Evolutionary conservation across 1,139 yeast genomes (phyloP).

Genomic region (Groenewaldozyma sp.): DNA sequence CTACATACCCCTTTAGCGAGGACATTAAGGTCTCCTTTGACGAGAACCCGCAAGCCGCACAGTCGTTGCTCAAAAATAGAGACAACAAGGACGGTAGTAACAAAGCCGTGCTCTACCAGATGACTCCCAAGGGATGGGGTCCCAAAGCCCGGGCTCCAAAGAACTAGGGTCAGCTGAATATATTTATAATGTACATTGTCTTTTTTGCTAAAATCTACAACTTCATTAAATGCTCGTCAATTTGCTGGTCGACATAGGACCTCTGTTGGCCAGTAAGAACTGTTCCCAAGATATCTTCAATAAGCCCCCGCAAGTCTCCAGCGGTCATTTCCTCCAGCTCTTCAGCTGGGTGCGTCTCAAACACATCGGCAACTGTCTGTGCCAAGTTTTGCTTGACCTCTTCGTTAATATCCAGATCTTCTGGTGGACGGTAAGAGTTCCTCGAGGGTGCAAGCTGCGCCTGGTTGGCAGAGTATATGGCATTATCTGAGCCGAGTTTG

Average conservation of each 20-base stretch:
- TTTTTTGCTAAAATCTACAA: no score
- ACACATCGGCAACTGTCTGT: not conserved
- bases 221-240: not conserved
- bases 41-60: constrained; percentile 38
- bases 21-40: constrained; percentile 35
- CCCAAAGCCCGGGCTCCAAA: constrained; percentile 49
- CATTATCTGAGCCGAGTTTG: constrained; percentile 2
- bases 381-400: not conserved
- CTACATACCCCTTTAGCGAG: constrained; percentile 30
- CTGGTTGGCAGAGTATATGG: not conserved
- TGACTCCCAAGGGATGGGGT: constrained; percentile 96
- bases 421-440: constrained; percentile 2
- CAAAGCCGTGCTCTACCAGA: constrained; percentile 79
- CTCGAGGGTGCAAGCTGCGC: not conserved
- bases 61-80: not conserved
- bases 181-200: not conserved
- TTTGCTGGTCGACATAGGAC: constrained; percentile 3
- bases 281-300: constrained; percentile 5
- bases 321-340: not conserved
- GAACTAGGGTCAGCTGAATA: not conserved
- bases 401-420: not conserved
- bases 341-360: not conserved
- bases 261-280: constrained; percentile 3
- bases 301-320: constrained; percentile 1
- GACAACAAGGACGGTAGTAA: not conserved